Evolutionary conservation across 1,139 yeast genomes (phyloP).

Genomic region (Blastobotrys persicus): DNA sequence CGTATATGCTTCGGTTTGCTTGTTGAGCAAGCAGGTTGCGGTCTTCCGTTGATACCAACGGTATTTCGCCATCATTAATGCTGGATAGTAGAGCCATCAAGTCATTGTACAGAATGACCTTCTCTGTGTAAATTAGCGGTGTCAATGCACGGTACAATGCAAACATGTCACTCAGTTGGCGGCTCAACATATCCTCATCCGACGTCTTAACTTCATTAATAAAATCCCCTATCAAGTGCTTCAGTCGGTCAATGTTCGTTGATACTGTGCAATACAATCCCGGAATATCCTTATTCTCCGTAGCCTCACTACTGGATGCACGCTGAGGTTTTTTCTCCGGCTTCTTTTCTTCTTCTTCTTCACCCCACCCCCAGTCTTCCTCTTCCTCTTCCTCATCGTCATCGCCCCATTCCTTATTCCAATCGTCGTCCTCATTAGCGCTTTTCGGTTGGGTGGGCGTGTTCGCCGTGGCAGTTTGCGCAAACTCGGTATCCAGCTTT

Average conservation of each 20-base stretch:
- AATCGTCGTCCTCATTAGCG: conserved; percentile 20
- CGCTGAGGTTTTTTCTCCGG: conserved; percentile 2
- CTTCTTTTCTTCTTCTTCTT: conserved; percentile 22
- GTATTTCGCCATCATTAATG: conserved; percentile 12
- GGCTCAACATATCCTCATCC: conserved; percentile 14
- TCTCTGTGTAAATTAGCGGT: conserved; percentile 29
- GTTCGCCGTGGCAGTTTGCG: background rate
- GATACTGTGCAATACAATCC: conserved; percentile 13
- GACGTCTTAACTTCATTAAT: conserved; percentile 19
- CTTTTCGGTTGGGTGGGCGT: background rate
- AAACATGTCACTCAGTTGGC: conserved; percentile 28
- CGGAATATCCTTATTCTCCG: background rate
- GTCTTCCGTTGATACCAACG: conserved; percentile 17
- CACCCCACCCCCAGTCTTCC: conserved; percentile 35
- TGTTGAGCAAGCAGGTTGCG: conserved; percentile 17
- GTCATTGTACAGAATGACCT: conserved; percentile 16
- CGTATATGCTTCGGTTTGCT: conserved; percentile 19
- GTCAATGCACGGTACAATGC: conserved; percentile 31
- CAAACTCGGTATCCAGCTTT: conserved; percentile 13
- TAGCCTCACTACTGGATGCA: background rate
- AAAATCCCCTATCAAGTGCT: conserved; percentile 16
- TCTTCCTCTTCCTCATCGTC: conserved; percentile 21
- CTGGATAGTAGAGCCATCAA: conserved; percentile 10
- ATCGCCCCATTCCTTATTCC: conserved; percentile 26
- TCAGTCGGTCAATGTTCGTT: conserved; percentile 17